phyloP scores from a whole-genome alignment of 2,329 filamentous ascomycete genomes.

The Botrytis elliptica region DNA sequence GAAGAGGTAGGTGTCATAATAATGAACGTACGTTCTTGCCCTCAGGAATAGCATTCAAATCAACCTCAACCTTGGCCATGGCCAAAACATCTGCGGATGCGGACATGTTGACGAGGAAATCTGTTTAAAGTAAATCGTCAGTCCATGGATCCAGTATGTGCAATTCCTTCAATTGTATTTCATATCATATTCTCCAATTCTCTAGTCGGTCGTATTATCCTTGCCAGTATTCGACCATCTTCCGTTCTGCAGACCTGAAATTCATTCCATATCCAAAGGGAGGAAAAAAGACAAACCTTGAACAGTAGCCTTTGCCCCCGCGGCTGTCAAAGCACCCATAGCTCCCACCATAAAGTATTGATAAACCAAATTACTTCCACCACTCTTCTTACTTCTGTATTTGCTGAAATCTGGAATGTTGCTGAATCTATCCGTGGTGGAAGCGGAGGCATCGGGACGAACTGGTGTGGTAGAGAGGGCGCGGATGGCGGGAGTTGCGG shows the following conservation, averaged over 20 bases:
- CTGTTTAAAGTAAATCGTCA: constrained; percentile 49
- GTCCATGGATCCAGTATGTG: constrained; percentile 13
- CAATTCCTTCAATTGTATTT: constrained; percentile 22
- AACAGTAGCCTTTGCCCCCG: constrained; percentile 95
- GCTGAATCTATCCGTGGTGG: constrained; percentile 27
- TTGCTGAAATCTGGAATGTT: constrained; percentile 87
- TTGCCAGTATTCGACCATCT: background rate
- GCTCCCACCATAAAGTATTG: constrained; percentile 98
- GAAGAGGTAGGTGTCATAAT: background rate
- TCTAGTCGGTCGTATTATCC: background rate
- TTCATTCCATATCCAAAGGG: constrained; percentile 14
- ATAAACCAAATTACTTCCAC: constrained; percentile 80
- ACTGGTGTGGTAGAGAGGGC: constrained; percentile 47
- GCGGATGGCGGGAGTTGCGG: constrained; percentile 45
- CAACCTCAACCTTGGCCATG: constrained; percentile 99
- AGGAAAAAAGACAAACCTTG: constrained; percentile 64
- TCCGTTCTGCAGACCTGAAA: constrained; percentile 2
- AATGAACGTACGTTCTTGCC: constrained; percentile 92
- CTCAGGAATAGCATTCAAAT: constrained; percentile 88
- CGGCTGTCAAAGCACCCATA: constrained; percentile 86
- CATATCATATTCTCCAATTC: background rate
- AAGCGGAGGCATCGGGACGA: constrained; percentile 28
- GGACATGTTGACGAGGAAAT: constrained; percentile 99
- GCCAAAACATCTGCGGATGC: constrained; percentile 97
- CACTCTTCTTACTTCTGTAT: constrained; percentile 71